phyloP scores from a whole-genome alignment of 1,284 basidiomycete species.

The Ustilago lituana region DNA sequence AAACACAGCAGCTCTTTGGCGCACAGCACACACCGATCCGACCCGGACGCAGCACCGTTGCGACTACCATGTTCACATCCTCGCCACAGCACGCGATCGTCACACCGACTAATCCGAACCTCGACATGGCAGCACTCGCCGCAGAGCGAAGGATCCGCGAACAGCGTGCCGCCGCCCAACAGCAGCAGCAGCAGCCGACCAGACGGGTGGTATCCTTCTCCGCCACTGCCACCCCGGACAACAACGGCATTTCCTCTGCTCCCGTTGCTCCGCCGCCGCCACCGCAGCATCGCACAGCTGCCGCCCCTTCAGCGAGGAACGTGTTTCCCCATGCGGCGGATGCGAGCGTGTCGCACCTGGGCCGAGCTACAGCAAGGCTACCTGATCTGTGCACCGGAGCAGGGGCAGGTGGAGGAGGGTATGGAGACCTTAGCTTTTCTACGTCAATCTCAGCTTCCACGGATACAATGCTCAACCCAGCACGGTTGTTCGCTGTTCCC shows the following conservation, averaged over 20 bases:
- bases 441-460: too few species aligned
- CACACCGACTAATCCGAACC: conserved; percentile 6
- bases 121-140: conserved; percentile 22
- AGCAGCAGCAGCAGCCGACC: neutral
- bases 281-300: too few species aligned
- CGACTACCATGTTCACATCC: neutral
- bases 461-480: too few species aligned
- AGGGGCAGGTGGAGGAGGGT: too few species aligned
- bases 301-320: too few species aligned
- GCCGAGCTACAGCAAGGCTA: too few species aligned
- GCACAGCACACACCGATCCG: conserved; percentile 7
- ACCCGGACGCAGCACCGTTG: neutral
- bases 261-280: too few species aligned
- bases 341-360: neutral
- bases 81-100: neutral
- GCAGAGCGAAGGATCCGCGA: conserved; percentile 17
- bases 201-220: conserved; percentile 7
- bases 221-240: neutral
- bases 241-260: too few species aligned
- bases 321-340: neutral
- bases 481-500: too few species aligned
- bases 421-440: neutral
- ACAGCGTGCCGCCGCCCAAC: neutral
- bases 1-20: neutral
- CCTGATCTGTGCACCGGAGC: too few species aligned